phyloP scores from a whole-genome alignment of 257 asterid species.

The Gentiana macrophylla region DNA sequence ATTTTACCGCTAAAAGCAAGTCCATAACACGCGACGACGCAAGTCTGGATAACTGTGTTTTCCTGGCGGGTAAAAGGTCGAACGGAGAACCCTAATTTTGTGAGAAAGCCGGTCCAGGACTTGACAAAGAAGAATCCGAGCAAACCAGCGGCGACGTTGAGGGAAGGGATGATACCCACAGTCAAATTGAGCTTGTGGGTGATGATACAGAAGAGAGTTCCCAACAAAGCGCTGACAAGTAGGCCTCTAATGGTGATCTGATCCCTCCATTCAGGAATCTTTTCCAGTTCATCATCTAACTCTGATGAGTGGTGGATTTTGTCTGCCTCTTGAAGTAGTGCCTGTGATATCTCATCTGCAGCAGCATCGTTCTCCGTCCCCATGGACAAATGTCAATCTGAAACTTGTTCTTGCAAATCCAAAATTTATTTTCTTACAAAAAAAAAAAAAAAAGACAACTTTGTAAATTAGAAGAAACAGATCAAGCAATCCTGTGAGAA shows the following conservation, averaged over 20 bases:
- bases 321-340: slow-evolving; percentile 32
- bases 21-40: slow-evolving; percentile 96
- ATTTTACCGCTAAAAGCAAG: slow-evolving; percentile 78
- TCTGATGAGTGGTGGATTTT: slow-evolving; percentile 17
- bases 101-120: slow-evolving; percentile 56
- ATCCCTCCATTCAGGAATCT: slow-evolving; percentile 70
- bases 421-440: not conserved
- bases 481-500: not conserved
- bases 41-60: slow-evolving; percentile 90
- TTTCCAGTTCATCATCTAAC: slow-evolving; percentile 13
- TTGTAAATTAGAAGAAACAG: not conserved
- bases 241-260: slow-evolving; percentile 90
- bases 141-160: slow-evolving; percentile 92
- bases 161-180: slow-evolving; percentile 86
- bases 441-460: no score
- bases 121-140: slow-evolving; percentile 86
- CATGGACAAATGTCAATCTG: slow-evolving; percentile 19
- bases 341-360: slow-evolving; percentile 59
- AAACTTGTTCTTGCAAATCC: slow-evolving; percentile 1
- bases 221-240: slow-evolving; percentile 70
- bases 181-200: slow-evolving; percentile 93
- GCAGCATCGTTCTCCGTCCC: slow-evolving; percentile 38
- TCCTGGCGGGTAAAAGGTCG: slow-evolving; percentile 81
- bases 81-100: slow-evolving; percentile 46
- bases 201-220: slow-evolving; percentile 75